Evolutionary conservation across 306 rosid species (phyloP), one percentile per base, ranked within the genome.

Genomic region (Crotalaria pallida): DNA sequence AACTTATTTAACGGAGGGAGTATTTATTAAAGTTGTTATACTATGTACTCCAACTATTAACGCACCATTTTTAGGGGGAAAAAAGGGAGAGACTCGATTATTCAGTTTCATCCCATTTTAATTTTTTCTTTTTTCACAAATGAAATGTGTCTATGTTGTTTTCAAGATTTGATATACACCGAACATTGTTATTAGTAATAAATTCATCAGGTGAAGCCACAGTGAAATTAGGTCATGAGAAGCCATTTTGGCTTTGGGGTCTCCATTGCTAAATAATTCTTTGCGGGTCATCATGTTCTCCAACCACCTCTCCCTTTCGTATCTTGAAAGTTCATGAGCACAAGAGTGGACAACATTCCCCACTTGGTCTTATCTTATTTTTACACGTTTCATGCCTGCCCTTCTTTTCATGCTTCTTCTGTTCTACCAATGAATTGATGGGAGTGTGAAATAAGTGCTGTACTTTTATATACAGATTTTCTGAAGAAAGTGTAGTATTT

Each of bases 221-320:
- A 75, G 71, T 78, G 71, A 83, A 83, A 64, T 74, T 85, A 79
- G 77, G 80, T 67, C 78, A 29, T 10, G 71, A 61, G 36, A 56
- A 56, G 10, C 3, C 4, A 22, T 0, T 11, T 19, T 5, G 57
- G 26, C 16, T 49, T 29, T 31, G 48, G 48, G 52, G 63, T 2
- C 44, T 62, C 61, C n/a, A 1, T 24, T 27, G 13, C 45, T 6
- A 36, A 6, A 48, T 38, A 19, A 5, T 67, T 75, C 65, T 44
- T 33, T 55, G 65, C 13, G 55, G 29, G 63, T 72, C 79, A 69
- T 80, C 71, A 55, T 78, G 64, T 63, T n/a, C 52, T 23, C 41
- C 34, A 40, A 55, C 43, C 17, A 50, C 56, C 13, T 27, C 16
- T 51, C 75, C 27, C 41, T 11, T 13, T 27, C 10, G 1, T 26